These are phyloP conservation scores for Kalaharituber pfeilii DNA, from an alignment of 2,329 filamentous ascomycete genomes.

Conservation along the genomic window DNA sequence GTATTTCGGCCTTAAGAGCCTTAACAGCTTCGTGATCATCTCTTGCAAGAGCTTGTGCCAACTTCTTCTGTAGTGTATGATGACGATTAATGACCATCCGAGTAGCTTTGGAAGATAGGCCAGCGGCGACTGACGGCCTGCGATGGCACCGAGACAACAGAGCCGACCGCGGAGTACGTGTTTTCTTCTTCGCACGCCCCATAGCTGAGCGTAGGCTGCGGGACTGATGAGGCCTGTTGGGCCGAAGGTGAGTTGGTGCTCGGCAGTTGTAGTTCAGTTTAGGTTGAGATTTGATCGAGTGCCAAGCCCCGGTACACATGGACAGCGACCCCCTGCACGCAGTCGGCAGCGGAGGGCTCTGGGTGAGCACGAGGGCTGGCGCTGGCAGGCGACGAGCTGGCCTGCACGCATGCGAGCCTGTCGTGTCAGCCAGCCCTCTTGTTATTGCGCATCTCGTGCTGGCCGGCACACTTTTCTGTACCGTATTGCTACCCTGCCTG, in stretches of 20 bases:
- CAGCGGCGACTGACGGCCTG: constrained; percentile 27
- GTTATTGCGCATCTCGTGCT: background rate
- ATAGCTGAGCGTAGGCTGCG: constrained; percentile 4
- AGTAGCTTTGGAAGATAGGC: constrained; percentile 48
- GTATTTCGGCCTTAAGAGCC: constrained; percentile 37
- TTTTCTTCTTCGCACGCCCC: constrained; percentile 13
- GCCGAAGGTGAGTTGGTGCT: background rate
- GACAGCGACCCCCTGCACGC: no score
- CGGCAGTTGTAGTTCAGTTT: background rate
- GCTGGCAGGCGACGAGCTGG: no score
- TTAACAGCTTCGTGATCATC: constrained; percentile 36
- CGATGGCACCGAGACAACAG: constrained; percentile 15
- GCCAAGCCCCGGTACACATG: background rate
- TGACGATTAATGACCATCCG: constrained; percentile 47
- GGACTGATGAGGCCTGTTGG: no score
- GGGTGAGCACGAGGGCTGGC: no score
- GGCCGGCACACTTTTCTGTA: background rate
- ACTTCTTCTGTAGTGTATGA: constrained; percentile 47
- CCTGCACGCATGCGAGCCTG: no score
- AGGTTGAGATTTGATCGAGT: background rate
- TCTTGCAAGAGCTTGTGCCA: constrained; percentile 37
- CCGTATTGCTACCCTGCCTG: background rate
- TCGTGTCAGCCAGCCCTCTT: no score
- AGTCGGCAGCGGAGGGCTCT: no score
- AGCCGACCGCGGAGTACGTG: constrained; percentile 14